Evolutionary conservation across 768 basidiomycete genomes (phyloP).

Genomic region (Hemileccinum rubropunctum): DNA sequence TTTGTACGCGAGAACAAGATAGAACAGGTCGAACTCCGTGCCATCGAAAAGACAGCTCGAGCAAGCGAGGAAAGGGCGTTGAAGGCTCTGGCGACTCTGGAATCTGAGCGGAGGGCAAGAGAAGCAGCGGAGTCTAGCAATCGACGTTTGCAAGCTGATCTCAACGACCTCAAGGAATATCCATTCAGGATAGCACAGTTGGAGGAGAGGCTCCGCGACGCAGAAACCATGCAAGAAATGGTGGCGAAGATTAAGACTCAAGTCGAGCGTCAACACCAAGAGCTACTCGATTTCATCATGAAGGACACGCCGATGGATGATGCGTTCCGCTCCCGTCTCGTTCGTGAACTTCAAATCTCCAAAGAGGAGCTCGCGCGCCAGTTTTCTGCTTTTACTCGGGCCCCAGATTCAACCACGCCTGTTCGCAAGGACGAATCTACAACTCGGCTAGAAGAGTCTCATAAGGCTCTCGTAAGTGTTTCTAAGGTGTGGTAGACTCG

Average conservation of each 20-base stretch:
- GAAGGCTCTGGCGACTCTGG: constrained; percentile 56
- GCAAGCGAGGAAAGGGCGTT: constrained; percentile 59
- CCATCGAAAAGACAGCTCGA: constrained; percentile 64
- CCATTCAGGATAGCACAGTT: constrained; percentile 60
- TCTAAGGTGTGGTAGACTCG: not conserved
- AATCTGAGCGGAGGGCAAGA: constrained; percentile 64
- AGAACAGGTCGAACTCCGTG: constrained; percentile 61
- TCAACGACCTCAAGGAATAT: constrained; percentile 57
- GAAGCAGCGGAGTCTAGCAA: constrained; percentile 64
- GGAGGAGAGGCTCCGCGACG: constrained; percentile 58
- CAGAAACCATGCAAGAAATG: constrained; percentile 47
- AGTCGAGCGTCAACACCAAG: constrained; percentile 67
- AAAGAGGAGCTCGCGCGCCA: constrained; percentile 42
- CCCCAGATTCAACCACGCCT: constrained; percentile 40
- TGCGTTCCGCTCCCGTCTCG: constrained; percentile 56
- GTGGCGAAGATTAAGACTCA: constrained; percentile 57
- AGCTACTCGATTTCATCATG: constrained; percentile 65
- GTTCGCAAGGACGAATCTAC: constrained; percentile 26
- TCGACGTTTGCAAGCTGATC: constrained; percentile 58
- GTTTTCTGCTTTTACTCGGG: constrained; percentile 30
- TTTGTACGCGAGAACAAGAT: constrained; percentile 68
- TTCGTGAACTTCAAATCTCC: constrained; percentile 59
- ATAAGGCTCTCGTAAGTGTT: constrained; percentile 59
- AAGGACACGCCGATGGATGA: constrained; percentile 55
- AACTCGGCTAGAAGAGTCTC: constrained; percentile 62